These are phyloP conservation scores for Wickerhamomyces queroliae DNA, from an alignment of 805 yeast genomes.

Conservation along the genomic window DNA sequence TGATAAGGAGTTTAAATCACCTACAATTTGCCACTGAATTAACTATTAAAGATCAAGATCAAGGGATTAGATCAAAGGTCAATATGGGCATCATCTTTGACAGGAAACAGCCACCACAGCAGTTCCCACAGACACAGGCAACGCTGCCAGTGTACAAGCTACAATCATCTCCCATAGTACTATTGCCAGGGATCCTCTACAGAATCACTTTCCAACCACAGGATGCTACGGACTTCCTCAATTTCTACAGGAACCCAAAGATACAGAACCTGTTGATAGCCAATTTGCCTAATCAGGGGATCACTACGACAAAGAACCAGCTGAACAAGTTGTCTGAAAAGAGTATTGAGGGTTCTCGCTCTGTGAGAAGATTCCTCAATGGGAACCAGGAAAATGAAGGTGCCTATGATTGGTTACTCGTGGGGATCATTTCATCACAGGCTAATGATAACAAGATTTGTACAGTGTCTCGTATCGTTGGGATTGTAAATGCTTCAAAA, in stretches of 20 bases:
- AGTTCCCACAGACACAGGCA: slow-evolving; percentile 2
- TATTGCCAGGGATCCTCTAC: slow-evolving; percentile 59
- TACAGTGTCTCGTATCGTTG: slow-evolving; percentile 38
- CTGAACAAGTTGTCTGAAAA: slow-evolving; percentile 3
- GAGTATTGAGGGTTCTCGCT: slow-evolving; percentile 13
- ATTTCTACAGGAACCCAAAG: slow-evolving; percentile 27
- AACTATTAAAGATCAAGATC: too few relatives aligned
- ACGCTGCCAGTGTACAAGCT: slow-evolving; percentile 18
- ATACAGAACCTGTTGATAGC: slow-evolving; percentile 19
- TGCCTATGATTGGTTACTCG: slow-evolving; percentile 20
- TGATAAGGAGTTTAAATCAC: too few relatives aligned
- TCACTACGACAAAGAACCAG: not conserved
- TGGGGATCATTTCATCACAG: slow-evolving; percentile 18
- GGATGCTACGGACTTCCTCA: slow-evolving; percentile 41
- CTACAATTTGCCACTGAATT: too few relatives aligned
- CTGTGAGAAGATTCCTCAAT: slow-evolving; percentile 16
- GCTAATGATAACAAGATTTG: slow-evolving; percentile 25
- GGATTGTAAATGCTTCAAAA: slow-evolving; percentile 37
- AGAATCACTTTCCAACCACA: slow-evolving; percentile 44
- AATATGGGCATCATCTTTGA: slow-evolving; percentile 1
- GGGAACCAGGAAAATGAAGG: slow-evolving; percentile 14
- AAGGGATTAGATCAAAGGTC: not conserved
- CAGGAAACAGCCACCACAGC: not conserved
- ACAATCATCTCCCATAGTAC: slow-evolving; percentile 28
- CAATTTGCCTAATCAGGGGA: slow-evolving; percentile 1